Evolutionary conservation across 148 eudicot genomes (phyloP), one percentile per base, ranked within the genome.

Genomic region (Camellia lanceoleosa): DNA sequence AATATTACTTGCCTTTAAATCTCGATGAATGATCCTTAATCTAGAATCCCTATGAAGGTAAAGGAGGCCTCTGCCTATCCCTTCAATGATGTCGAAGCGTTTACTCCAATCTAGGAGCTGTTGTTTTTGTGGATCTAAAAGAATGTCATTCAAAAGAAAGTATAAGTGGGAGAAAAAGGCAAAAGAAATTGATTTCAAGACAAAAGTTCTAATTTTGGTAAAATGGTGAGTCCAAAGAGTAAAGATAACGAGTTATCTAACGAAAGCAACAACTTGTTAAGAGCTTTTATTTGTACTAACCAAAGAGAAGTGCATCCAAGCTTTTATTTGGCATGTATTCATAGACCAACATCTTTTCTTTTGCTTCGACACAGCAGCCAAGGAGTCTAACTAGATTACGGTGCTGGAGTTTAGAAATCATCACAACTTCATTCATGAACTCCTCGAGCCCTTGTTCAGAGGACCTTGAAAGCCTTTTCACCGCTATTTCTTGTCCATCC

Each of bases 11-110:
- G 83, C 86, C 77, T 90, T 90, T 11, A 90, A 72, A 80, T 90
- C 92, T 77, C 88, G 70, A 58, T 90, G 91, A 80, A 90, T 90
- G 42, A 88, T 85, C 71, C 79, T 82, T 44, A 85, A 82, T 75
- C 85, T 83, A 7, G 93, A 90, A 74, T 90, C 93, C 51, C 85
- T 75, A 58, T 90, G 93, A 75, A 90, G 89, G 84, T 90, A 90
- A n/a, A 88, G 86, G 51, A 90, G 72, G 16, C 93, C 91, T 85
- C 89, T 77, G 23, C 89, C 82, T 75, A 92, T 85, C 78, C 96
- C 96, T 77, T 76, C 81, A 18, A 92, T 90, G 46, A 90, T 89
- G 4, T 58, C 80, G 71, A 75, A 75, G 11, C 93, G 86, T 74
- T 77, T 89, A 6, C 63, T 68, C 92, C 92, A 88, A 62, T 88